Conservation (phyloP, 2,329 filamentous ascomycete genomes). For the Talaromyces sp. region DNA sequence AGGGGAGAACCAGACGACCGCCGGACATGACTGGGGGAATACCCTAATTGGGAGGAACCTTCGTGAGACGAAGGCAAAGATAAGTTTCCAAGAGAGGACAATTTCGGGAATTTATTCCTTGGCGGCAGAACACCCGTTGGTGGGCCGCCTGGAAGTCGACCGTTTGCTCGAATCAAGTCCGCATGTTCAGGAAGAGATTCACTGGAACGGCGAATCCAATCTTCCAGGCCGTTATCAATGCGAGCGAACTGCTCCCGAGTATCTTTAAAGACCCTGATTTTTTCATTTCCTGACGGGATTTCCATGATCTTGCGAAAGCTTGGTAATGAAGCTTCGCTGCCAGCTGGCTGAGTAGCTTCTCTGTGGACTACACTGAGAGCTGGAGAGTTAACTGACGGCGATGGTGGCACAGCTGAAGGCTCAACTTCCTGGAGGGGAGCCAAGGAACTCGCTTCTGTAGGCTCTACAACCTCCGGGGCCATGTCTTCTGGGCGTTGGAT, state of each 20-base stretch:
- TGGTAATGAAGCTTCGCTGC: constrained; percentile 40
- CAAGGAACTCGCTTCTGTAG: neutral
- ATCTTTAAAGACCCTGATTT: constrained; percentile 67
- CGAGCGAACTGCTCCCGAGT: constrained; percentile 64
- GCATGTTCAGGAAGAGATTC: constrained; percentile 49
- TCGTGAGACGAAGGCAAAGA: constrained; percentile 22
- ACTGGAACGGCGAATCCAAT: constrained; percentile 50
- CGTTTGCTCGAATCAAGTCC: constrained; percentile 35
- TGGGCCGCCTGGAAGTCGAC: constrained; percentile 22
- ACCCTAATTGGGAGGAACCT: constrained; percentile 19
- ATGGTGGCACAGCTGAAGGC: neutral
- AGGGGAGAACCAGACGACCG: constrained; percentile 32
- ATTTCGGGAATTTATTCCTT: constrained; percentile 37
- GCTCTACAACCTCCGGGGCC: neutral
- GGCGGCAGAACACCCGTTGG: constrained; percentile 24
- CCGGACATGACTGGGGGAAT: constrained; percentile 25
- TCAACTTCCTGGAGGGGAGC: neutral
- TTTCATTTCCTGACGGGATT: constrained; percentile 58
- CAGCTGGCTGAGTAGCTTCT: constrained; percentile 3
- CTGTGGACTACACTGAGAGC: neutral
- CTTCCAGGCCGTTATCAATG: constrained; percentile 67
- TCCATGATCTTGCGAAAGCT: constrained; percentile 73
- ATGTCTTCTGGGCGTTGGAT: neutral
- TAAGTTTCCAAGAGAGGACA: constrained; percentile 27
- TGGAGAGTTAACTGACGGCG: neutral